phyloP scores from a whole-genome alignment of 2,329 filamentous ascomycete genomes.

The Sclerotinia borealis region DNA sequence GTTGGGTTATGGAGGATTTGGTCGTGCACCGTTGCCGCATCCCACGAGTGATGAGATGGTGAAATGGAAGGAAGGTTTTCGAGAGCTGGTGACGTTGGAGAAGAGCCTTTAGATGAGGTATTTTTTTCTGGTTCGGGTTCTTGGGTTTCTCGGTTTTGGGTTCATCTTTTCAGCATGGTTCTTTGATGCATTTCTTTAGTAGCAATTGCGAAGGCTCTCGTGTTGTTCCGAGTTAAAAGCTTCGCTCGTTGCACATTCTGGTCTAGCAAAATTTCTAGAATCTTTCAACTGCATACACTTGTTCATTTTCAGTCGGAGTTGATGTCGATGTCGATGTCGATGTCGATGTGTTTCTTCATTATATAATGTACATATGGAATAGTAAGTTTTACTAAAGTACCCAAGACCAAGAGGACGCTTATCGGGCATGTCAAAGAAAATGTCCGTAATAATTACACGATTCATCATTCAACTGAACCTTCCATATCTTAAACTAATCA shows the following conservation, averaged over 20 bases:
- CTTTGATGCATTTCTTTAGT: neutral
- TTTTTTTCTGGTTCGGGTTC: neutral
- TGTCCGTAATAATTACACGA: neutral
- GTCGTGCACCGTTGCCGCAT: conserved; percentile 44
- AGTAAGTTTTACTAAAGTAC: too few relatives aligned
- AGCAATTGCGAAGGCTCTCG: neutral
- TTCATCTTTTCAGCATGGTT: neutral
- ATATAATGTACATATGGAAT: neutral
- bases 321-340: neutral
- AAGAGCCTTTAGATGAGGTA: conserved; percentile 12
- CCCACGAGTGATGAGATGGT: conserved; percentile 44
- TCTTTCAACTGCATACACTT: neutral
- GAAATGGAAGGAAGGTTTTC: conserved; percentile 51
- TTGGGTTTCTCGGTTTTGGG: neutral
- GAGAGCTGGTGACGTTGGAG: conserved; percentile 46
- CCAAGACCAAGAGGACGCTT: neutral
- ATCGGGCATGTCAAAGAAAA: conserved; percentile 2
- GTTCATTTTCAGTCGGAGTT: neutral
- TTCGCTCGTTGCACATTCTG: neutral
- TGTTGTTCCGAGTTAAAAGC: neutral
- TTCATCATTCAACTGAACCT: neutral
- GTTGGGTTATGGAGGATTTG: conserved; percentile 56
- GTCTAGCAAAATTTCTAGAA: neutral
- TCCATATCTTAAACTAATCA: conserved; percentile 1
- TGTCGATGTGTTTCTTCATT: neutral